phyloP scores from a whole-genome alignment of 176 grass and related monocot species.

The Triticum turgidum region DNA sequence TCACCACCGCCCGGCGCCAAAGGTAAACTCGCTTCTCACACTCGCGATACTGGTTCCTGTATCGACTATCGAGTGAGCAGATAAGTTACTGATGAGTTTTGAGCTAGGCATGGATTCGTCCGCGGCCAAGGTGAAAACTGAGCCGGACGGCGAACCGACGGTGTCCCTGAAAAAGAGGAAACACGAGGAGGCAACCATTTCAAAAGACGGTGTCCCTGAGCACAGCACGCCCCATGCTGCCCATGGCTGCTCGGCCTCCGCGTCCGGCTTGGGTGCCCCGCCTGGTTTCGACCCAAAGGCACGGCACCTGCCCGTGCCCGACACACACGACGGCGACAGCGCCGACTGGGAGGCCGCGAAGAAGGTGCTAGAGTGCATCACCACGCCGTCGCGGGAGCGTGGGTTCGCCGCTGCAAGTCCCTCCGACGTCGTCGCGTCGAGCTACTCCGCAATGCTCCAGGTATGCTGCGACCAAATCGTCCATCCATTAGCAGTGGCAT shows the following conservation, averaged over 20 bases:
- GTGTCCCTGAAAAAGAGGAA: slow-evolving; percentile 20
- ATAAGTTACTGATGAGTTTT: too few relatives aligned
- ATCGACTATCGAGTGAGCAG: too few relatives aligned
- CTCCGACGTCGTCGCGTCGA: not conserved
- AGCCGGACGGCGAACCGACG: not conserved
- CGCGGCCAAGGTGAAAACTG: too few relatives aligned
- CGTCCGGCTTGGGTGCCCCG: not conserved
- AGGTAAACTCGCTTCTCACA: not conserved
- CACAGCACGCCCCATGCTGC: not conserved
- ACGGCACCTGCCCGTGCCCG: not conserved
- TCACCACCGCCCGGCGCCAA: not conserved
- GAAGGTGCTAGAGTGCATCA: not conserved
- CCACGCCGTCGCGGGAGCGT: not conserved
- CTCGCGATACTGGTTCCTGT: too few relatives aligned
- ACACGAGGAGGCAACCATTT: not conserved
- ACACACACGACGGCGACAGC: not conserved
- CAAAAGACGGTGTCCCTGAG: not conserved
- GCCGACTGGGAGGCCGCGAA: not conserved
- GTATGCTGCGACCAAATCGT: not conserved
- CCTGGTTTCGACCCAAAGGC: not conserved
- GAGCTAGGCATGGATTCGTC: not conserved
- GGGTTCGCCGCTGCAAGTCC: not conserved
- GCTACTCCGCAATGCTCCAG: not conserved
- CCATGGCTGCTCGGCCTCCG: not conserved
- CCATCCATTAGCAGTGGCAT: too few relatives aligned